Evolutionary conservation across 192 early-diverging fungal species (phyloP).

Genomic region (Coemansia guatemalensis): DNA sequence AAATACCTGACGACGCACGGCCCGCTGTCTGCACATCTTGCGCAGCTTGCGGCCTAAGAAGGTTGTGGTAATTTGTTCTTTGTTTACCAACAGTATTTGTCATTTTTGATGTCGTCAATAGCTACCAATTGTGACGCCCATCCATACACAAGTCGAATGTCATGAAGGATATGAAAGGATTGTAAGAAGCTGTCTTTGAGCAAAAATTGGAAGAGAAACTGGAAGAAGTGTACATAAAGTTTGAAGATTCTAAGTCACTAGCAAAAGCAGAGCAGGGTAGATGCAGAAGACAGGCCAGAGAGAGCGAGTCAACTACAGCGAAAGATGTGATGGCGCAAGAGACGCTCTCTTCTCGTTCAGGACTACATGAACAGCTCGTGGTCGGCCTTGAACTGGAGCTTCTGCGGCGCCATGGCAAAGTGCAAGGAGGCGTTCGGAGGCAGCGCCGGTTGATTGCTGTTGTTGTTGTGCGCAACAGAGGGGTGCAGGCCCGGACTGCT

Average conservation of each 20-base stretch:
- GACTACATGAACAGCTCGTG: conserved; percentile 44
- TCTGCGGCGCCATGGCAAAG: conserved; percentile 43
- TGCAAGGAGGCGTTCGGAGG: conserved; percentile 23
- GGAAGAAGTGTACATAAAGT: background rate
- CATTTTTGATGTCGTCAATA: background rate
- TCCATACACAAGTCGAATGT: conserved; percentile 4
- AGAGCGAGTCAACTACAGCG: too few species aligned
- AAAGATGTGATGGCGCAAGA: too few species aligned
- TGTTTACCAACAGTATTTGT: background rate
- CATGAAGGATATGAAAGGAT: background rate
- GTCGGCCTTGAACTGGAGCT: conserved; percentile 47
- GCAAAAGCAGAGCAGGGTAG: background rate
- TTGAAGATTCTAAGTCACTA: background rate
- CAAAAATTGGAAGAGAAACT: conserved; percentile 5
- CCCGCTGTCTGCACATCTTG: conserved; percentile 60
- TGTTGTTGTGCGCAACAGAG: conserved; percentile 1
- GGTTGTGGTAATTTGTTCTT: background rate
- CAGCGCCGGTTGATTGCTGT: background rate
- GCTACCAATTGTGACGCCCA: background rate
- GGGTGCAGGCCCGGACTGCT: conserved; percentile 26
- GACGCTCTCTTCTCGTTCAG: background rate
- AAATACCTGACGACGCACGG: conserved; percentile 86
- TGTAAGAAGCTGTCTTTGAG: conserved; percentile 4
- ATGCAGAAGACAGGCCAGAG: background rate
- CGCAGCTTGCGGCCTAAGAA: conserved; percentile 24